Percentiles rank a stretch among this genome's conserved stretches.
Conservation (phyloP, 495 filamentous ascomycete genomes). For the Talaromyces proteolyticus region DNA sequence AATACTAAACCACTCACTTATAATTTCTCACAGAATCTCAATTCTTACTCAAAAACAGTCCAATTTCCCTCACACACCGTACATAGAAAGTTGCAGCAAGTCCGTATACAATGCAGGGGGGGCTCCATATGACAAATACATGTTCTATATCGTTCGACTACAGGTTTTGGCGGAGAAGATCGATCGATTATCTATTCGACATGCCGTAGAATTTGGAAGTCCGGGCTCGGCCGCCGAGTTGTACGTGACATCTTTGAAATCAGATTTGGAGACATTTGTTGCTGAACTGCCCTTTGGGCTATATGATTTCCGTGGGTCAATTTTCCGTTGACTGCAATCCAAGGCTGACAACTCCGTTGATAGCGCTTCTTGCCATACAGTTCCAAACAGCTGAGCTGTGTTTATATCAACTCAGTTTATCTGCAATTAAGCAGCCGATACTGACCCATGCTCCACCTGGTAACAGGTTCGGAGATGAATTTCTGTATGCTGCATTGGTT, state of each 20-base stretch:
- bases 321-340: neutral
- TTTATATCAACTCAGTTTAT: conserved; percentile 17
- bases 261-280: conserved; percentile 15
- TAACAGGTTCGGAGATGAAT: neutral
- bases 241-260: conserved; percentile 14
- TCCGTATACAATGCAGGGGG: conserved; percentile 12
- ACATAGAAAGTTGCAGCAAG: conserved; percentile 16
- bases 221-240: conserved; percentile 16
- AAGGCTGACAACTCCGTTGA: neutral
- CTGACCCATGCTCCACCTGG: too few species aligned
- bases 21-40: neutral
- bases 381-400: conserved; percentile 15
- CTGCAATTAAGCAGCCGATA: neutral
- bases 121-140: conserved; percentile 13
- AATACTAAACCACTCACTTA: too few species aligned
- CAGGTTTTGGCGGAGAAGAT: conserved; percentile 21
- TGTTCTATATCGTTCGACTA: conserved; percentile 14
- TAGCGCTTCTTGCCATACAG: conserved; percentile 17
- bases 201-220: conserved; percentile 7
- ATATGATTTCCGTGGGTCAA: conserved; percentile 12
- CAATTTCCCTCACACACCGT: conserved; percentile 11
- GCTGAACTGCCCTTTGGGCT: conserved; percentile 11
- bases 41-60: conserved; percentile 14
- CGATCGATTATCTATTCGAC: conserved; percentile 11
- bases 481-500: neutral